Conservation (phyloP, 2,329 filamentous ascomycete species). For the Neonectria neomacrospora region DNA sequence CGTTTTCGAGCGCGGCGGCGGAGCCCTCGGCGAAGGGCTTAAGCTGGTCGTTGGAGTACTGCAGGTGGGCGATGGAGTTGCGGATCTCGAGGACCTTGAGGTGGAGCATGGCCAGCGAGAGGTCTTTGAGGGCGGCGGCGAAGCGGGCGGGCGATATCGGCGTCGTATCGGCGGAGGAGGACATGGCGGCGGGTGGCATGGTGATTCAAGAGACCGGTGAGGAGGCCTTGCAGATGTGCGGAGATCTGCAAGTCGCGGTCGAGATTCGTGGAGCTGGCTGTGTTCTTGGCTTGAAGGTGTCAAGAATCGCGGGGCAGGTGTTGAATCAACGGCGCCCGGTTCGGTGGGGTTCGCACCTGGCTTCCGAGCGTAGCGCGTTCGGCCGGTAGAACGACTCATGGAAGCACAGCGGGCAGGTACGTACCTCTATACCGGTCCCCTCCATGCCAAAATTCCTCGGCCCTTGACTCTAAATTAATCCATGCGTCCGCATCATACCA, state of each 20-base stretch:
- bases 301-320: constrained; percentile 27
- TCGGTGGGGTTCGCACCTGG: constrained; percentile 38
- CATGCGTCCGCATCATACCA: constrained; percentile 41
- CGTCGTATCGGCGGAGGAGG: constrained; percentile 68
- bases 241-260: constrained; percentile 1
- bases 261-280: constrained; percentile 11
- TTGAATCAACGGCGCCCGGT: constrained; percentile 11
- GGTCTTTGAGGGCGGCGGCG: constrained; percentile 73
- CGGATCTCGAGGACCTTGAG: constrained; percentile 80
- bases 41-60: constrained; percentile 79
- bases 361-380: constrained; percentile 31
- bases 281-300: constrained; percentile 12
- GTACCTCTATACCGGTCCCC: constrained; percentile 3
- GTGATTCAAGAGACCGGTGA: neutral
- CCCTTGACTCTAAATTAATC: constrained; percentile 41
- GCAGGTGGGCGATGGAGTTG: constrained; percentile 79
- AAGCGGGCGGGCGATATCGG: constrained; percentile 73
- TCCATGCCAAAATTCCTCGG: constrained; percentile 39
- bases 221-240: neutral
- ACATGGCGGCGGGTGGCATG: constrained; percentile 59
- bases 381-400: neutral
- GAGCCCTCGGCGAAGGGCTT: constrained; percentile 71
- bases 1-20: constrained; percentile 45
- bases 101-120: constrained; percentile 74
- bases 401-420: constrained; percentile 1